Conservation (phyloP, 176 grass and related monocot genomes). For the Phoenix roebelenii region DNA sequence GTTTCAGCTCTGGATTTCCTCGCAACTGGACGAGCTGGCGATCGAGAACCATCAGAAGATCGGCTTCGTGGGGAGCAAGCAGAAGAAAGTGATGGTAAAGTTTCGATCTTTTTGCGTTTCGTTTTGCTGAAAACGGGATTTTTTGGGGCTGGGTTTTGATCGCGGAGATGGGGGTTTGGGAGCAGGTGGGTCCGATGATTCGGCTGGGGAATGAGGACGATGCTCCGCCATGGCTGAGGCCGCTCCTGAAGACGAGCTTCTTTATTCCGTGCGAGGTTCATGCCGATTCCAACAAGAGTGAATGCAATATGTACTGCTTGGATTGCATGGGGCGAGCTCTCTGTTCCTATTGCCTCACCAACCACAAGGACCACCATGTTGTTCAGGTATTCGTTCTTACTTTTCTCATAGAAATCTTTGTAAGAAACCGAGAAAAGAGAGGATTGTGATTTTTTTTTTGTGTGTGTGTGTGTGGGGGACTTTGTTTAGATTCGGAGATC, state of each 20-base stretch:
- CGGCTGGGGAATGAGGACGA: slow-evolving; percentile 17
- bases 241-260: slow-evolving; percentile 34
- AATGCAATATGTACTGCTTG: slow-evolving; percentile 51
- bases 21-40: slow-evolving; percentile 18
- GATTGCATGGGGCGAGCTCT: slow-evolving; percentile 34
- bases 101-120: not conserved
- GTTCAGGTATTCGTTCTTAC: slow-evolving; percentile 23
- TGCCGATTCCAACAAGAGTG: slow-evolving; percentile 32
- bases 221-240: slow-evolving; percentile 36
- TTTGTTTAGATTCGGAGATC: slow-evolving; percentile 32
- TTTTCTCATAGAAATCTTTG: too few species aligned
- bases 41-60: slow-evolving; percentile 26
- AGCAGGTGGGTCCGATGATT: slow-evolving; percentile 34
- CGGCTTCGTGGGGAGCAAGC: slow-evolving; percentile 19
- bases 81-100: slow-evolving; percentile 41
- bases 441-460: not conserved
- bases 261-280: slow-evolving; percentile 30
- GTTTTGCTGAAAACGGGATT: not conserved
- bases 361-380: slow-evolving; percentile 33
- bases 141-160: not conserved
- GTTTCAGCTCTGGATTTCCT: too few species aligned
- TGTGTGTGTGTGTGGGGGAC: too few species aligned
- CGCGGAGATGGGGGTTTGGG: not conserved
- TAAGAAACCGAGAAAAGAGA: too few species aligned
- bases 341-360: slow-evolving; percentile 27